Evolutionary conservation across 306 rosid species (phyloP).

Genomic region (Dalbergia oliveri): DNA sequence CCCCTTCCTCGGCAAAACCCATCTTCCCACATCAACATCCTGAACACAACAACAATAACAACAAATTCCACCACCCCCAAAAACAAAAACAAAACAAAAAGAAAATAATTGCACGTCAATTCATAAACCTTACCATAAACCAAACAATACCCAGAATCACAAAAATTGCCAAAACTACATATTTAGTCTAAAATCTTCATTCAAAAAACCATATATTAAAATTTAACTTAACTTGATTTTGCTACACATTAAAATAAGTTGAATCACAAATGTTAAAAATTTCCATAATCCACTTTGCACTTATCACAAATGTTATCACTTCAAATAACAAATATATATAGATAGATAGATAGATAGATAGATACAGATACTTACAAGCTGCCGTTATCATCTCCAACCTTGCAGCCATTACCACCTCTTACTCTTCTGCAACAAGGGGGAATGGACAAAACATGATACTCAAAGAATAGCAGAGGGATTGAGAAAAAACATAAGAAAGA

Average conservation of each 20-base stretch:
- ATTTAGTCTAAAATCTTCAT: too few species aligned
- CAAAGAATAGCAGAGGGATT: not conserved
- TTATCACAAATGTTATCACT: not conserved
- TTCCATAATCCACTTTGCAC: not conserved
- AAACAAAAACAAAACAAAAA: not conserved
- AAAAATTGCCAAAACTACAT: constrained; percentile 20
- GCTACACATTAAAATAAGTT: too few species aligned
- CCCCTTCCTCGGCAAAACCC: constrained; percentile 92
- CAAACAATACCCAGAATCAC: constrained; percentile 20
- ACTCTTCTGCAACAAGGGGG: constrained; percentile 70
- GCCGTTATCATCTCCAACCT: constrained; percentile 98
- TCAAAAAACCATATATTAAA: too few species aligned
- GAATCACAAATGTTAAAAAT: not conserved
- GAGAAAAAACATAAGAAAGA: too few species aligned
- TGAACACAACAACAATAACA: constrained; percentile 40
- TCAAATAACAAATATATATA: not conserved
- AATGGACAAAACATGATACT: constrained; percentile 34
- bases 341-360: too few species aligned
- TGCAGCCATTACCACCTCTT: constrained; percentile 99
- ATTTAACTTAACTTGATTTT: too few species aligned
- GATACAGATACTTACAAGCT: constrained; percentile 70
- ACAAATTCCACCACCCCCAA: not conserved
- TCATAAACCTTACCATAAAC: not conserved
- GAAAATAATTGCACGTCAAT: not conserved
- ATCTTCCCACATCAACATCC: constrained; percentile 99